Conservation (phyloP, 495 filamentous ascomycete genomes). For the Penicillium simplicissimum region DNA sequence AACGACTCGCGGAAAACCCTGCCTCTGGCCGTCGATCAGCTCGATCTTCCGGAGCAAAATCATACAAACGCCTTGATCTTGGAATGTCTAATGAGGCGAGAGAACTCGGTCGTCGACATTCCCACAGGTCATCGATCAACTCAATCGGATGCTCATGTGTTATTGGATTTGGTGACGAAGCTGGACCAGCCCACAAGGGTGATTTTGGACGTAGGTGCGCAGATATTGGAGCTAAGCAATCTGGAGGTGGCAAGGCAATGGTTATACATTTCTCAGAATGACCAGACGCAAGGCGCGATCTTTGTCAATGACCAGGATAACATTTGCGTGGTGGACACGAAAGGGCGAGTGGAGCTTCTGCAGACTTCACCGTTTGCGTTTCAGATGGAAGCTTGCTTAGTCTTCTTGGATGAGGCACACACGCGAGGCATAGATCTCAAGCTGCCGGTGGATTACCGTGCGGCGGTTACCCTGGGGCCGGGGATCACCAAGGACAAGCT, state of each 20-base stretch:
- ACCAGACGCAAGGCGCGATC: neutral
- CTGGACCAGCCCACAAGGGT: constrained; percentile 51
- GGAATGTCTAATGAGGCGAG: too few species aligned
- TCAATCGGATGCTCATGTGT: constrained; percentile 36
- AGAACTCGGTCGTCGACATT: constrained; percentile 50
- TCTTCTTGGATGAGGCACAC: constrained; percentile 76
- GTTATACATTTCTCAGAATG: constrained; percentile 13
- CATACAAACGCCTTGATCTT: too few species aligned
- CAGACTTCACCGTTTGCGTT: too few species aligned
- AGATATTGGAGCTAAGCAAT: constrained; percentile 67
- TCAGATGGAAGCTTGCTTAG: constrained; percentile 61
- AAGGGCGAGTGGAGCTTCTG: too few species aligned
- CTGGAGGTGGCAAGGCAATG: constrained; percentile 37
- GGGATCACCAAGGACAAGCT: constrained; percentile 69
- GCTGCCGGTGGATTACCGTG: constrained; percentile 58
- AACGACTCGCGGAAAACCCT: too few species aligned
- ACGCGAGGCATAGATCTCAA: constrained; percentile 74
- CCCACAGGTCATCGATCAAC: constrained; percentile 55
- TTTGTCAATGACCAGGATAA: constrained; percentile 2
- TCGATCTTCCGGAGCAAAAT: too few species aligned
- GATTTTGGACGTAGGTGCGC: constrained; percentile 73
- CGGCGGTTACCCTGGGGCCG: constrained; percentile 69
- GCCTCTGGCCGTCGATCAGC: too few species aligned
- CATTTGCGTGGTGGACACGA: constrained; percentile 38
- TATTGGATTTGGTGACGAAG: constrained; percentile 47